Percentiles rank a stretch among this genome's conserved stretches.
Conservation (phyloP, 2,329 filamentous ascomycete genomes). For the Camptophora hylomeconis region DNA sequence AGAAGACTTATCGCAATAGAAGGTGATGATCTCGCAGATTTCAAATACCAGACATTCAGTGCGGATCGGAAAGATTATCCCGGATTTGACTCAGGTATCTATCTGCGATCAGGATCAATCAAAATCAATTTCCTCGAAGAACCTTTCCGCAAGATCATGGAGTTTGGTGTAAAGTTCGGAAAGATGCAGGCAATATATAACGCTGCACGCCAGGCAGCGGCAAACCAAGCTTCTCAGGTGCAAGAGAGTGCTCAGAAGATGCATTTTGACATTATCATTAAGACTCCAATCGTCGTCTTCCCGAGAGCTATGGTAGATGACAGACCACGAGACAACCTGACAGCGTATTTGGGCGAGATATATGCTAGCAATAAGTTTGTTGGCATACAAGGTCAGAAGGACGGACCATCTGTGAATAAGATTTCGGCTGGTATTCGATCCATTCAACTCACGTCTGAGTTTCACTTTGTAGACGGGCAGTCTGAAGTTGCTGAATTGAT, state of each 20-base stretch:
- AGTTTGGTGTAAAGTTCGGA: slow-evolving; percentile 95
- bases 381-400: slow-evolving; percentile 63
- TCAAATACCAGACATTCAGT: slow-evolving; percentile 95
- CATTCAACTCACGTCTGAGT: slow-evolving; percentile 76
- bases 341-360: slow-evolving; percentile 90
- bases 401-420: slow-evolving; percentile 70
- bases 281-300: slow-evolving; percentile 92
- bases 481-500: slow-evolving; percentile 91
- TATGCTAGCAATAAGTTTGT: slow-evolving; percentile 92
- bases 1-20: slow-evolving; percentile 87
- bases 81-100: slow-evolving; percentile 87
- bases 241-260: slow-evolving; percentile 83
- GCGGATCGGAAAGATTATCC: slow-evolving; percentile 64
- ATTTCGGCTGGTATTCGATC: slow-evolving; percentile 85
- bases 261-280: slow-evolving; percentile 86
- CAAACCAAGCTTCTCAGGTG: slow-evolving; percentile 83
- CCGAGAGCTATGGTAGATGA: slow-evolving; percentile 63
- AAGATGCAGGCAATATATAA: slow-evolving; percentile 99
- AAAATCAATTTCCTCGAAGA: slow-evolving; percentile 96
- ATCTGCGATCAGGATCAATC: slow-evolving; percentile 80
- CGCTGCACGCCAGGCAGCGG: slow-evolving; percentile 83
- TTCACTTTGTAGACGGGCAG: slow-evolving; percentile 60
- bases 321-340: slow-evolving; percentile 65
- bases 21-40: slow-evolving; percentile 88
- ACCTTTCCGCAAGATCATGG: slow-evolving; percentile 94